Conservation (phyloP, 2,329 filamentous ascomycete genomes). For the Scedosporium dehoogii region DNA sequence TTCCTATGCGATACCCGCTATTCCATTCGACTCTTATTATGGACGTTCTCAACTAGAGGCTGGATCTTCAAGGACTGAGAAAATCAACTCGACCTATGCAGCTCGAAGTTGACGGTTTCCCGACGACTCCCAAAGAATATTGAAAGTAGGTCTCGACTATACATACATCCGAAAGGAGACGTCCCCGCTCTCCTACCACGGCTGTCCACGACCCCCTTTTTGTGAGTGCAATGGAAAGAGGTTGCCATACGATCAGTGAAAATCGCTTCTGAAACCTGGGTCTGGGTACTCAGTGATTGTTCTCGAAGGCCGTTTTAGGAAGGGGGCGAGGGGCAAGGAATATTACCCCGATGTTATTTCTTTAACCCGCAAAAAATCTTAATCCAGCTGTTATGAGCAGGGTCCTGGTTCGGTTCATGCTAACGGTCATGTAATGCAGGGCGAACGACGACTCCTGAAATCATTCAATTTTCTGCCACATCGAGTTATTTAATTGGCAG, state of each 20-base stretch:
- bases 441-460: neutral
- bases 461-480: neutral
- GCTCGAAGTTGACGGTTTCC: neutral
- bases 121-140: neutral
- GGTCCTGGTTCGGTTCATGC: neutral
- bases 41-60: neutral
- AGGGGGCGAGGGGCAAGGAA: neutral
- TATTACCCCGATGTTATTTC: neutral
- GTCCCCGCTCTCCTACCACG: neutral
- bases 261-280: neutral
- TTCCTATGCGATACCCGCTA: neutral
- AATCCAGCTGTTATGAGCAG: neutral
- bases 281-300: neutral
- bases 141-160: neutral
- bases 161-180: neutral
- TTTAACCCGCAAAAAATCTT: neutral
- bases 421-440: neutral
- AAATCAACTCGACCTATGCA: neutral
- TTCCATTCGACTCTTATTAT: neutral
- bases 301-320: neutral
- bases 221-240: neutral
- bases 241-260: neutral
- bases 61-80: neutral
- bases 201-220: neutral
- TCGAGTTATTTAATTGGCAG: neutral